Base-by-base conservation (phyloP, 768 basidiomycete species). In the Hericium rajendrae region DNA sequence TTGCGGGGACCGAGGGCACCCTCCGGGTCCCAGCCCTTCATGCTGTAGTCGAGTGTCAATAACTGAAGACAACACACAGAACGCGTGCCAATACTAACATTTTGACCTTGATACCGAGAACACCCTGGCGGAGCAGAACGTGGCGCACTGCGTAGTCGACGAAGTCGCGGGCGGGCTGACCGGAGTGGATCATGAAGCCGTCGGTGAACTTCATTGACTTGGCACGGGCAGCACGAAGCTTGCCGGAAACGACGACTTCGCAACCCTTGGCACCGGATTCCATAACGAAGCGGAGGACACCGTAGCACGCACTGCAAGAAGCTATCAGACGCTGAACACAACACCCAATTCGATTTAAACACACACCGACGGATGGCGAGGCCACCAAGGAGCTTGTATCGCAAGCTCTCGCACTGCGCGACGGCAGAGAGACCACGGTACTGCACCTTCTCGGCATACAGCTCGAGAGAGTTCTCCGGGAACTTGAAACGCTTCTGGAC, bases 191-290 rank as follows among this genome's bases (percentile, higher is more conserved):
- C 91, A 93, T 93, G 87, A 97, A 97, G 56, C 97, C 97, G 69
- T 99, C 97, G 70, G 94, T 97, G 79, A 99, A 98, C 76, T 99
- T 99, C 97, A 99, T 99, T 18, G 93, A 91, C 78, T 99, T 99
- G 69, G 97, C 97, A 82, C 95, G 94, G 64, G 97, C 97, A 64
- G 95, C 97, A 71, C 97, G 93, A 70, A 99, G 92, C 76, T 99
- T 99, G 71, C 97, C 97, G 62, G 95, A 98, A 63, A 99, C 94
- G 70, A 98, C 92, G 62, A 99, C 97, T 75, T 99, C 97, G 70
- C 94, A 97, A 73, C 97, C 97, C 78, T 99, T 99, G 65, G 97
- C 97, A 66, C 91, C 91, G 58, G 95, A 97, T 78, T 99, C 97
- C 97, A 99, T 99, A 66, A 99, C 94, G 79, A 97, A 99, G 69